Evolutionary conservation across 2,329 filamentous ascomycete genomes (phyloP).

Genomic region (Neofusicoccum umdonicola): DNA sequence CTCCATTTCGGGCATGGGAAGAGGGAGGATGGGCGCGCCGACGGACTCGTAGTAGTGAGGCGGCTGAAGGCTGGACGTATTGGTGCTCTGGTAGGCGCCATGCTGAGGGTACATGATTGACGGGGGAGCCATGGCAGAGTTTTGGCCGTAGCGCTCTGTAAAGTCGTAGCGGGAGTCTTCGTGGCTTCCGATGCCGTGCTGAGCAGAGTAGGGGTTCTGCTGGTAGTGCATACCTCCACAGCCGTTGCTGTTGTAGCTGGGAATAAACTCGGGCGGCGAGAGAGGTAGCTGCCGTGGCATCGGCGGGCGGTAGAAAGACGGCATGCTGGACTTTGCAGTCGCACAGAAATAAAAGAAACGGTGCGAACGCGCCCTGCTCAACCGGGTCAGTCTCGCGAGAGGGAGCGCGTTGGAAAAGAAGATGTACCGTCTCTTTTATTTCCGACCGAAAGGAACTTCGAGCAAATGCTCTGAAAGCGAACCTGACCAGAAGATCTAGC

Average conservation of each 20-base stretch:
- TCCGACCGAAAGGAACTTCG: conserved; percentile 30
- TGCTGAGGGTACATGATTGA: conserved; percentile 37
- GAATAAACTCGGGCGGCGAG: conserved; percentile 50
- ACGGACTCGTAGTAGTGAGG: conserved; percentile 46
- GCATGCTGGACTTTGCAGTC: conserved; percentile 41
- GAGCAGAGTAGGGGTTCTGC: conserved; percentile 39
- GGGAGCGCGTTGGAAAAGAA: neutral
- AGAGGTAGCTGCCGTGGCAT: conserved; percentile 45
- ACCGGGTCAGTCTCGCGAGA: conserved; percentile 5
- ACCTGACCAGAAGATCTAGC: conserved; percentile 32
- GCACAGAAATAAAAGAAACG: conserved; percentile 44
- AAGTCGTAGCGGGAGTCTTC: conserved; percentile 47
- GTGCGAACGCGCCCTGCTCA: conserved; percentile 33
- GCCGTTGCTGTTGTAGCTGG: conserved; percentile 40
- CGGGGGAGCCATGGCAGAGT: conserved; percentile 38
- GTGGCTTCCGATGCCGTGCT: conserved; percentile 40
- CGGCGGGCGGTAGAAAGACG: conserved; percentile 49
- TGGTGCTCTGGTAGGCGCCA: conserved; percentile 38
- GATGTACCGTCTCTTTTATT: conserved; percentile 40
- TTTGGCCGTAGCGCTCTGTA: conserved; percentile 46
- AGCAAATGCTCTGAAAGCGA: conserved; percentile 36
- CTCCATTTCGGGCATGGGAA: conserved; percentile 42
- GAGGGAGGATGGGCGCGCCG: conserved; percentile 45
- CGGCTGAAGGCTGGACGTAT: conserved; percentile 32
- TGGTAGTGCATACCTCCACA: conserved; percentile 48